Percentiles rank a stretch among this genome's conserved stretches.
Conservation (phyloP, 1,284 basidiomycete species). For the Pisolithus thermaeus region DNA sequence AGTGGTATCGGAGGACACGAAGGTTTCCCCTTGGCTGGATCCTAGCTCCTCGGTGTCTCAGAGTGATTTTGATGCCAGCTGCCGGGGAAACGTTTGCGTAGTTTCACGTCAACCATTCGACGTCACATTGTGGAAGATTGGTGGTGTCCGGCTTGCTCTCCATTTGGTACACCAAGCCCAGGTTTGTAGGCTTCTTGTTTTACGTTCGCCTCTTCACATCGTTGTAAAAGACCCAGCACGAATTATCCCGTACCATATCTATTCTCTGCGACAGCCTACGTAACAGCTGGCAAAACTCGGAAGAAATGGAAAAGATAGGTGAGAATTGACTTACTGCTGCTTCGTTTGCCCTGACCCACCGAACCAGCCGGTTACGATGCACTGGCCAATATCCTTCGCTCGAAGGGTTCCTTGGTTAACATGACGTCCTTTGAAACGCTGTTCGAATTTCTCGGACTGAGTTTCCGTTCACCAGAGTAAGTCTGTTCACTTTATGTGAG, state of each 20-base stretch:
- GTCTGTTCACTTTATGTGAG: constrained; percentile 19
- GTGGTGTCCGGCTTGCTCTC: constrained; percentile 74
- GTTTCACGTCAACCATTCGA: constrained; percentile 66
- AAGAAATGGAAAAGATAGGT: constrained; percentile 86
- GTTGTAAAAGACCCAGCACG: constrained; percentile 55
- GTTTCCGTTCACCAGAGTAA: constrained; percentile 73
- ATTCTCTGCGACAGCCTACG: constrained; percentile 74
- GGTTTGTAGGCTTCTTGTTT: constrained; percentile 33
- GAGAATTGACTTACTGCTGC: constrained; percentile 23
- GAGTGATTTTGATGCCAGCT: neutral
- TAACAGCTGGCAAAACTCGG: constrained; percentile 87
- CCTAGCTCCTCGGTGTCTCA: neutral
- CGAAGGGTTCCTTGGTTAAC: constrained; percentile 74
- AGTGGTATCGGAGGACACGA: constrained; percentile 33
- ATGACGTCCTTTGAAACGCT: constrained; percentile 71
- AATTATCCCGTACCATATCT: constrained; percentile 66
- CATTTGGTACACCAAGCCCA: constrained; percentile 75
- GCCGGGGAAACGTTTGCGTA: constrained; percentile 52
- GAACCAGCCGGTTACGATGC: constrained; percentile 81
- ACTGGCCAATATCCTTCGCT: constrained; percentile 67
- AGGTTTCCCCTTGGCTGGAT: constrained; percentile 9
- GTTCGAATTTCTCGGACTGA: constrained; percentile 81
- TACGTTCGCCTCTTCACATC: neutral
- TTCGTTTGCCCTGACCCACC: constrained; percentile 7
- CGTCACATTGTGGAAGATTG: constrained; percentile 75